Evolutionary conservation across 108 stramenopile species (phyloP), one percentile per base, ranked within the genome.

Genomic region (Skeletonema marinoi): DNA sequence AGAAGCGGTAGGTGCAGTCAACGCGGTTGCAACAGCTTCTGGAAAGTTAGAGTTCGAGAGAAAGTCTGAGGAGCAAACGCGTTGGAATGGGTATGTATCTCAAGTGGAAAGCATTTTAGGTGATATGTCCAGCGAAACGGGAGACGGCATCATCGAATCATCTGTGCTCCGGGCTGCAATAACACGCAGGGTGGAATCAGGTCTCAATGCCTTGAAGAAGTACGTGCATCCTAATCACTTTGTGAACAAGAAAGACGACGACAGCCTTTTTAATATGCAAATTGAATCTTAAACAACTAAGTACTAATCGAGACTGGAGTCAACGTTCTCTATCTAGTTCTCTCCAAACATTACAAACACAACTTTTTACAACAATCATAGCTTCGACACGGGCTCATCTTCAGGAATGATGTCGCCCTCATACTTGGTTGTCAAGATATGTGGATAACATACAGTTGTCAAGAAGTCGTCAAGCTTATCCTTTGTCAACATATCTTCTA

Each of bases 361-460:
- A 51, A 21, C 0, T 21, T 10, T n/a, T 25, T 25, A 25, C 25
- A 56, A 29, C 9, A 25, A 25, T 74, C n/a, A 82, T 32, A 82
- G 81, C 65, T 41, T 69, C 31, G 81, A 82, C 14, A 64, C 59
- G 4, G 60, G 70, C 32, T 85, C 81, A 59, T 82, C 81, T 41
- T 87, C 86, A 14, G 86, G 86, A 41, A 87, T 84, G 25, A 84
- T 50, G 61, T 77, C 82, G 29, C 86, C 86, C 61, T 84, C 87
- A 73, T 88, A 85, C 32, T 80, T 85, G n/a, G 84, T 88, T 4
- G 87, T 90, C 14, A 93, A 77, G 54, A 95, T 92, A 81, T 93
- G 86, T 2, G 94, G 94, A 68, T 95, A 95, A 70, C 92, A 93
- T 16, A 95, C 91, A 30, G 86, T 79, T 25, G 94, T 95, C 63